Conservation (phyloP, 2,329 filamentous ascomycete genomes). For the Trichophyton benhamiae region DNA sequence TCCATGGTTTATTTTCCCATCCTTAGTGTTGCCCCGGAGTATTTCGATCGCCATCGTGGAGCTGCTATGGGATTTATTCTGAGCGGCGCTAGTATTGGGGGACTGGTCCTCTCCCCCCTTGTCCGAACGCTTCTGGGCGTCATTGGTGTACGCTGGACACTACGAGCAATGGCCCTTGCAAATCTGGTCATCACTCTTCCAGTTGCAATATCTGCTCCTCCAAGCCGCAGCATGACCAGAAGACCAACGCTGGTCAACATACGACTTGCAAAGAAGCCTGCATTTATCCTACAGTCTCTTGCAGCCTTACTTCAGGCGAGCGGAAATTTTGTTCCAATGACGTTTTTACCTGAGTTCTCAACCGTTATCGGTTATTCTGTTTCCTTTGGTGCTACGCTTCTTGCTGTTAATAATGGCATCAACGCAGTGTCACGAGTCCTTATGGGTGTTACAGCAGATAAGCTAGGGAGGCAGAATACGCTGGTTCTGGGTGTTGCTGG, state of each 20-base stretch:
- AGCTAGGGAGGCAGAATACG: constrained; percentile 29
- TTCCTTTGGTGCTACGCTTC: constrained; percentile 27
- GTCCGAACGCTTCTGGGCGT: constrained; percentile 6
- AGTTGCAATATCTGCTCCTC: constrained; percentile 9
- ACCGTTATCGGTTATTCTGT: constrained; percentile 28
- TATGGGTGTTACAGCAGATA: constrained; percentile 29
- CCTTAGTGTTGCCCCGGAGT: constrained; percentile 29
- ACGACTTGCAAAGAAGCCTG: constrained; percentile 22
- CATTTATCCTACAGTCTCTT: constrained; percentile 28
- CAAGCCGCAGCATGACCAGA: constrained; percentile 6
- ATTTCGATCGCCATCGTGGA: constrained; percentile 27
- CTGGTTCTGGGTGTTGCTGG: constrained; percentile 24
- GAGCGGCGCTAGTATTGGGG: constrained; percentile 29
- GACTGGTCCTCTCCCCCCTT: constrained; percentile 27
- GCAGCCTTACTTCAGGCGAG: constrained; percentile 27
- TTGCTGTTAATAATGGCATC: constrained; percentile 30
- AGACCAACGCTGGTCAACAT: constrained; percentile 20
- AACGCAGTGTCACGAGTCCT: constrained; percentile 29
- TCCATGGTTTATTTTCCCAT: constrained; percentile 30
- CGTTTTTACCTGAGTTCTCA: constrained; percentile 30
- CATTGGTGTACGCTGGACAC: constrained; percentile 6
- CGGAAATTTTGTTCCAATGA: constrained; percentile 30
- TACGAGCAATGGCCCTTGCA: constrained; percentile 7
- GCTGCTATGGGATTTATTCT: constrained; percentile 31
- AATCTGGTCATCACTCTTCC: constrained; percentile 6